Evolutionary conservation across 2,329 filamentous ascomycete genomes (phyloP).

Genomic region (Alternaria alternata): DNA sequence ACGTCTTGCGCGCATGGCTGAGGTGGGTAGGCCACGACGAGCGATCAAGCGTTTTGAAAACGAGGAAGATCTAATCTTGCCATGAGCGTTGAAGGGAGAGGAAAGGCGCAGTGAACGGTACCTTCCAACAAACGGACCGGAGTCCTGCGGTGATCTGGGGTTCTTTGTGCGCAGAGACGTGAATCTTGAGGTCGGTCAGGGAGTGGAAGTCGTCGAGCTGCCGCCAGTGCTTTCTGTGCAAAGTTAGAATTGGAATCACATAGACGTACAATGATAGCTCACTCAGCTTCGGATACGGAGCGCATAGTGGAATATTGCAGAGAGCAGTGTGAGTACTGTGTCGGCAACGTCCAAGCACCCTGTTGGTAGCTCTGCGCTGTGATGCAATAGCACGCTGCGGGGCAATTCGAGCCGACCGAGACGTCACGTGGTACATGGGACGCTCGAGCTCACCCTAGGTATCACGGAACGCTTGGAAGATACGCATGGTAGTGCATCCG

Average conservation of each 20-base stretch:
- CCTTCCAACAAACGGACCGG: conserved; percentile 94
- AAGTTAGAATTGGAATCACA: conserved; percentile 21
- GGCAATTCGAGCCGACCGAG: conserved; percentile 20
- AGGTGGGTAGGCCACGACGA: conserved; percentile 74
- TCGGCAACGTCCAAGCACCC: conserved; percentile 33
- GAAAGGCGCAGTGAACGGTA: conserved; percentile 41
- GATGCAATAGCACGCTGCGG: conserved; percentile 29
- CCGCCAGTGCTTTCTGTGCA: conserved; percentile 45
- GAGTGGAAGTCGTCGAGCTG: conserved; percentile 49
- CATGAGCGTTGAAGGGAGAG: conserved; percentile 3
- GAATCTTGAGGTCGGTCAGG: conserved; percentile 48
- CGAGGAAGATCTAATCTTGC: conserved; percentile 72
- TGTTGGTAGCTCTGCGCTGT: conserved; percentile 41
- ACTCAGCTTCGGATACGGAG: conserved; percentile 46
- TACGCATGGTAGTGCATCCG: background rate
- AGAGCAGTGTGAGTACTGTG: conserved; percentile 17
- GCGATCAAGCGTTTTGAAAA: conserved; percentile 73
- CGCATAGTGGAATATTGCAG: conserved; percentile 36
- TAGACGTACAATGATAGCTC: conserved; percentile 12
- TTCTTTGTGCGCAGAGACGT: conserved; percentile 47
- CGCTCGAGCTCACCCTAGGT: background rate
- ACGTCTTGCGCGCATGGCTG: conserved; percentile 74
- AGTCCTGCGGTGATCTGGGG: conserved; percentile 67
- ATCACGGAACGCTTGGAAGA: background rate
- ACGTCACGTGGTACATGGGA: conserved; percentile 14